Evolutionary conservation across 1,139 yeast genomes (phyloP), one percentile per base, ranked within the genome.

Genomic region (Hanseniaspora gamundiae): DNA sequence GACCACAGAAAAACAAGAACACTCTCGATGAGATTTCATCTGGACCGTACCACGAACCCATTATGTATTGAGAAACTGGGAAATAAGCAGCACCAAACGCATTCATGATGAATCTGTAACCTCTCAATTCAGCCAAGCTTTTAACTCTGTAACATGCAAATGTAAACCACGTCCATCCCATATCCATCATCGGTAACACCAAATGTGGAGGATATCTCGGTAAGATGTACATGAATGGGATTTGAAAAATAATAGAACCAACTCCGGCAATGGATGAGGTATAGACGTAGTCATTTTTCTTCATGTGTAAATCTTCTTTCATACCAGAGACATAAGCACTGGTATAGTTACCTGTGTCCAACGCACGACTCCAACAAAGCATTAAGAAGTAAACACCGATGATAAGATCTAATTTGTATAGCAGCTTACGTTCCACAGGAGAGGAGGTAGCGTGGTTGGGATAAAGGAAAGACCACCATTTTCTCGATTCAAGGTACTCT

Each of bases 261-360:
- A 77, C 74, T 43, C 65, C 70, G 54, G 75, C 75, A 52, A 77
- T 63, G 13, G 77, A 76, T 44, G 73, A 74, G 2, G 82, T 76
- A 53, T 76, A 65, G 47, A 74, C 78, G 58, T 75, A 73, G 52
- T 80, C 83, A 51, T 77, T 78, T n/a, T 84, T 84, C 49, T 68
- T 60, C 75, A 82, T 73, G 26, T 69, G 65, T 39, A 81, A 63
- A 42, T 70, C 77, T 52, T 76, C 76, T 49, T 73, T 65, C 70
- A 81, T 68, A 11, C 80, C 79, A 16, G 80, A 73, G 40, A 80
- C 78, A 56, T 80, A 81, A n/a, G 87, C 86, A 55, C 76, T 78
- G 45, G 75, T 73, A 43, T 76, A 64, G 54, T 62, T 64, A 40
- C 77, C 68, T 47, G 73, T 73, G 57, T 81, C 88, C 43, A 81